Conservation (phyloP, 257 asterid species). For the Plantago elongata region DNA sequence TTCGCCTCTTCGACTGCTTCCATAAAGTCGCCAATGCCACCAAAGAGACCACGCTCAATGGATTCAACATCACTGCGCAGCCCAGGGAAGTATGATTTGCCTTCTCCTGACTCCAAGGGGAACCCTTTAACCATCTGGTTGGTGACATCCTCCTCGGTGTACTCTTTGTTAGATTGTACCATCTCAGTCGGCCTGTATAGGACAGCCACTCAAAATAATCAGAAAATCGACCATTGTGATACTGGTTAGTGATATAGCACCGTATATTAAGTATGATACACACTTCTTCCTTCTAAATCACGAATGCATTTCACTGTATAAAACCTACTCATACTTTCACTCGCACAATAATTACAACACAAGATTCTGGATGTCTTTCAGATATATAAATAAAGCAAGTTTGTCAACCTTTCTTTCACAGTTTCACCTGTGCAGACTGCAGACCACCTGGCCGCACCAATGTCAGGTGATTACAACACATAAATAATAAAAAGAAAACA, state of each 20-base stretch:
- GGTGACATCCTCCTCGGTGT: constrained; percentile 81
- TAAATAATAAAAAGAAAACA: too few species aligned
- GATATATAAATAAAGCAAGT: too few species aligned
- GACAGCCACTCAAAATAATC: not conserved
- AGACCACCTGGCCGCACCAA: too few species aligned
- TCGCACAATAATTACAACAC: too few species aligned
- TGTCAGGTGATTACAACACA: too few species aligned
- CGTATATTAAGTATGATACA: too few species aligned
- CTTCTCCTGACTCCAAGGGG: constrained; percentile 31
- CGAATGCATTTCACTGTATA: too few species aligned
- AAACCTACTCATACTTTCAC: too few species aligned
- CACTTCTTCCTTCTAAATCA: too few species aligned
- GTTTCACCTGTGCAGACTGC: too few species aligned
- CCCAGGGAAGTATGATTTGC: constrained; percentile 53
- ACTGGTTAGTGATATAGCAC: not conserved
- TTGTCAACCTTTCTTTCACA: too few species aligned
- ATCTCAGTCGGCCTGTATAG: constrained; percentile 71
- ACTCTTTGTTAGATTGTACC: constrained; percentile 68
- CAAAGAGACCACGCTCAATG: constrained; percentile 52
- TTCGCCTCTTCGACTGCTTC: constrained; percentile 59
- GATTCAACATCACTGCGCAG: constrained; percentile 62
- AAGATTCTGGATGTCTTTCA: too few species aligned
- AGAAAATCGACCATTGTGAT: not conserved
- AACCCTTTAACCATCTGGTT: constrained; percentile 57
- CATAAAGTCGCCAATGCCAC: constrained; percentile 38